Percentiles rank a stretch among this genome's conserved stretches.
These are phyloP conservation scores for Stagonosporopsis cucurbitacearum DNA, from an alignment of 2,329 filamentous ascomycete species.

Conservation along the genomic window DNA sequence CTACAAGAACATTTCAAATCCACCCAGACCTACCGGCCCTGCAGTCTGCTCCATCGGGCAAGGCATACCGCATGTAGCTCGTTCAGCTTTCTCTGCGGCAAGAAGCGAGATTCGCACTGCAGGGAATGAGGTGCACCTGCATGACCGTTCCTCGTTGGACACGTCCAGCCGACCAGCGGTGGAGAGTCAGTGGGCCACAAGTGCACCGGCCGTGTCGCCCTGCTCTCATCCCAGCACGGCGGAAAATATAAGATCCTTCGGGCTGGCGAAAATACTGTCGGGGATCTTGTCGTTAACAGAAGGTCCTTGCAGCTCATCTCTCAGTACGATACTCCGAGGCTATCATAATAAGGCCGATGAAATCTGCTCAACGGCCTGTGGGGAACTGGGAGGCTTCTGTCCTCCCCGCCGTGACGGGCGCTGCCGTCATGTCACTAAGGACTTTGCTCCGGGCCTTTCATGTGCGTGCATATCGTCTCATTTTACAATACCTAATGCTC, in stretches of 20 bases:
- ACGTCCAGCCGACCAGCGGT: conserved; percentile 10
- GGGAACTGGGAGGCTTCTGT: conserved; percentile 22
- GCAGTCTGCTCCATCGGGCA: conserved; percentile 4
- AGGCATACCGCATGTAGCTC: conserved; percentile 5
- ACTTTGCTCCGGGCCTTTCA: conserved; percentile 9
- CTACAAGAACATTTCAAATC: not conserved
- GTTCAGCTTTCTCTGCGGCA: conserved; percentile 22
- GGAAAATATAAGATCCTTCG: conserved; percentile 15
- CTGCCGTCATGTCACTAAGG: conserved; percentile 27
- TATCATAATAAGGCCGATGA: conserved; percentile 16
- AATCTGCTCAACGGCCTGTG: conserved; percentile 27
- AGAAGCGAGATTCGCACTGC: conserved; percentile 30
- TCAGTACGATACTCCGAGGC: conserved; percentile 38
- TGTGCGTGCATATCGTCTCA: conserved; percentile 1
- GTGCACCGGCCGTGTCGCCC: conserved; percentile 30
- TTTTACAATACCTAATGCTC: not conserved
- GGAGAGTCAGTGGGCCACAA: conserved; percentile 8
- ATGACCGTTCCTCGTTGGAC: conserved; percentile 33
- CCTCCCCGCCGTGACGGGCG: conserved; percentile 25
- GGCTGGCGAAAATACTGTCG: conserved; percentile 46
- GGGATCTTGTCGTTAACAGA: conserved; percentile 46
- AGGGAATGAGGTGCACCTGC: conserved; percentile 30
- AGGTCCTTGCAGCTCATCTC: conserved; percentile 45
- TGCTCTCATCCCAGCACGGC: conserved; percentile 15
- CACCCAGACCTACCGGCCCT: conserved; percentile 8